These are phyloP conservation scores for Penicillium sp. DNA, from an alignment of 2,329 filamentous ascomycete species.

Conservation along the genomic window DNA sequence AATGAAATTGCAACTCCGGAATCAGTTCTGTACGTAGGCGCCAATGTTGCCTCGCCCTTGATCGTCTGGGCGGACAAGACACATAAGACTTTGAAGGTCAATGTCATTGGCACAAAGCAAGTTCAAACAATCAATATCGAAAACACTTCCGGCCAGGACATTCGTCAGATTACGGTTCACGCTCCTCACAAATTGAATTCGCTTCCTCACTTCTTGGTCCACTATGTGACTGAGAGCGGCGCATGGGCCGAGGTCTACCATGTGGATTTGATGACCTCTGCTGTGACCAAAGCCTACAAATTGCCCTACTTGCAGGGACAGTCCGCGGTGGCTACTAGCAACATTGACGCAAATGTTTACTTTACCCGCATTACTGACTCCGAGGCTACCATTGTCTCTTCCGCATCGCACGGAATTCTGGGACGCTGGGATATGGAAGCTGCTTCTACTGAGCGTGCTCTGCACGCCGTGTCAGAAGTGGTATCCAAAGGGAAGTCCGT, in stretches of 20 bases:
- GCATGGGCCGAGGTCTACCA: conserved; percentile 88
- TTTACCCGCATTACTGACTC: conserved; percentile 79
- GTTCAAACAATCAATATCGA: conserved; percentile 40
- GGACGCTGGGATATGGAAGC: conserved; percentile 68
- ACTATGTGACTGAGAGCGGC: conserved; percentile 67
- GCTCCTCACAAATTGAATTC: conserved; percentile 72
- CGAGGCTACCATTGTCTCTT: conserved; percentile 73
- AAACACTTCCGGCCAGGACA: conserved; percentile 40
- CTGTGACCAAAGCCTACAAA: conserved; percentile 74
- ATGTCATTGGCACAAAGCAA: conserved; percentile 45
- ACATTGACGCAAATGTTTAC: conserved; percentile 77
- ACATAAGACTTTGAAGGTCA: conserved; percentile 46
- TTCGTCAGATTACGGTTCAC: conserved; percentile 65
- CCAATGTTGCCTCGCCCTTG: conserved; percentile 43
- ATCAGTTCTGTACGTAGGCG: conserved; percentile 41
- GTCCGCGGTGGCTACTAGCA: conserved; percentile 78
- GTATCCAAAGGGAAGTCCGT: conserved; percentile 70
- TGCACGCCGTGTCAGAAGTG: conserved; percentile 79
- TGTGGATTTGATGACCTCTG: conserved; percentile 68
- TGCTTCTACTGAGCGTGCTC: conserved; percentile 46
- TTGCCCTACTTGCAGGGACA: conserved; percentile 69
- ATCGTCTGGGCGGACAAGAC: conserved; percentile 48
- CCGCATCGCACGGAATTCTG: conserved; percentile 72
- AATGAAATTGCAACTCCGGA: conserved; percentile 60
- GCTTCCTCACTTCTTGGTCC: conserved; percentile 79